Conservation (phyloP, 1,139 yeast genomes). For the Suhomyces ambrosiae region DNA sequence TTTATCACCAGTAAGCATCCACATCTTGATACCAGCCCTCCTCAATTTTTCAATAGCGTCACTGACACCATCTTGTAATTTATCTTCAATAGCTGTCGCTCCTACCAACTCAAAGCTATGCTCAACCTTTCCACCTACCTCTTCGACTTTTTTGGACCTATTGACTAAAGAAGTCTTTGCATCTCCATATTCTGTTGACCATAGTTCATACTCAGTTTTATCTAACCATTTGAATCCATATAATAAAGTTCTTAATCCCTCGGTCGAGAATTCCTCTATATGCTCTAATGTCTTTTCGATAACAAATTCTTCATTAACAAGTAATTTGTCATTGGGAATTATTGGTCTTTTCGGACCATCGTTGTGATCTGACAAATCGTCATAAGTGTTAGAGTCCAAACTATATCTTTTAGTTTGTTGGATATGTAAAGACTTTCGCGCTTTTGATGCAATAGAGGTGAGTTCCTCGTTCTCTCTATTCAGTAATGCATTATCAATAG, state of each 20-base stretch:
- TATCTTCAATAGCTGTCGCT: conserved; percentile 97
- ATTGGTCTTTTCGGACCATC: background rate
- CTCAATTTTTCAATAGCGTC: conserved; percentile 90
- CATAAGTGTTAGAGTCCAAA: conserved; percentile 22
- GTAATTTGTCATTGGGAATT: conserved; percentile 63
- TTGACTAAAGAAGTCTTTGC: conserved; percentile 79
- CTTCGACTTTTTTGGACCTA: conserved; percentile 67
- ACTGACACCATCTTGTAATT: conserved; percentile 92
- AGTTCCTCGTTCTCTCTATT: conserved; percentile 57
- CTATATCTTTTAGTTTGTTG: conserved; percentile 63
- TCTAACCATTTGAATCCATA: conserved; percentile 79
- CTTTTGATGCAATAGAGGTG: conserved; percentile 57
- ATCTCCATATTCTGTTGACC: conserved; percentile 67
- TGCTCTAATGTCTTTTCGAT: conserved; percentile 86
- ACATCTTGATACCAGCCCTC: conserved; percentile 89
- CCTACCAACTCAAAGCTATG: conserved; percentile 68
- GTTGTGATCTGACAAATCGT: background rate
- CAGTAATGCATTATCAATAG: conserved; percentile 60
- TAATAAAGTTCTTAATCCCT: conserved; percentile 86
- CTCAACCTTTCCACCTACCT: conserved; percentile 74
- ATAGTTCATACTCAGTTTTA: conserved; percentile 56
- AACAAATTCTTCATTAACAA: conserved; percentile 74
- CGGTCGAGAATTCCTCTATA: conserved; percentile 90
- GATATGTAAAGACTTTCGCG: conserved; percentile 64
- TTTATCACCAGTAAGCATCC: conserved; percentile 99